Conservation (phyloP, 371 early-diverging fungal species). For the Rhizopus arrhizus region DNA sequence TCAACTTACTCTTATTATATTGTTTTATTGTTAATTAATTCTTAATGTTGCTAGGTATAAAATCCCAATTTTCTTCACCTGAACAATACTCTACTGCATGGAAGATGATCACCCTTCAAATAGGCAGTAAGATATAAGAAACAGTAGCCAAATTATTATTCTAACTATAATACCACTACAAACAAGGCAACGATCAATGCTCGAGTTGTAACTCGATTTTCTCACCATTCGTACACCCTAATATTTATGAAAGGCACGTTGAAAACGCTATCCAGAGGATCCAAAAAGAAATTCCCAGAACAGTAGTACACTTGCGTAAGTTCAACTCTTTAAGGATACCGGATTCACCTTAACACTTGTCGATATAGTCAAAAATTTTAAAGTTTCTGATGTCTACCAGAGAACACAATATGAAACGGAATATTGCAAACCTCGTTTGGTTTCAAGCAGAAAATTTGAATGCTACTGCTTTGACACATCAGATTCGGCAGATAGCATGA, state of each 20-base stretch:
- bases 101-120: conserved; percentile 35
- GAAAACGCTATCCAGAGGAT: conserved; percentile 30
- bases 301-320: conserved; percentile 32
- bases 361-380: conserved; percentile 25
- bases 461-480: conserved; percentile 22
- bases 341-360: not conserved
- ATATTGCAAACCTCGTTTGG: conserved; percentile 21
- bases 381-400: conserved; percentile 25
- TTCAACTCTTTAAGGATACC: not conserved
- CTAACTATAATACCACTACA: not conserved
- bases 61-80: conserved; percentile 7
- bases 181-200: conserved; percentile 34
- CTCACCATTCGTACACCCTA: conserved; percentile 1
- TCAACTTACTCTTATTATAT: not conserved
- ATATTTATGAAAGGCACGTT: conserved; percentile 26
- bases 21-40: not conserved
- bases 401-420: conserved; percentile 13
- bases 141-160: not conserved
- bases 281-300: conserved; percentile 25
- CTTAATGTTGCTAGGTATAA: conserved; percentile 12
- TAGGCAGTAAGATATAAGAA: conserved; percentile 20
- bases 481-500: conserved; percentile 19
- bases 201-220: conserved; percentile 12
- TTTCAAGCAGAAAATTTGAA: conserved; percentile 14
- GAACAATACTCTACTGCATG: conserved; percentile 23